Percentiles rank a stretch among this genome's conserved stretches.
Evolutionary conservation across 805 yeast species (phyloP).

Genomic region (Candida mattraensis): DNA sequence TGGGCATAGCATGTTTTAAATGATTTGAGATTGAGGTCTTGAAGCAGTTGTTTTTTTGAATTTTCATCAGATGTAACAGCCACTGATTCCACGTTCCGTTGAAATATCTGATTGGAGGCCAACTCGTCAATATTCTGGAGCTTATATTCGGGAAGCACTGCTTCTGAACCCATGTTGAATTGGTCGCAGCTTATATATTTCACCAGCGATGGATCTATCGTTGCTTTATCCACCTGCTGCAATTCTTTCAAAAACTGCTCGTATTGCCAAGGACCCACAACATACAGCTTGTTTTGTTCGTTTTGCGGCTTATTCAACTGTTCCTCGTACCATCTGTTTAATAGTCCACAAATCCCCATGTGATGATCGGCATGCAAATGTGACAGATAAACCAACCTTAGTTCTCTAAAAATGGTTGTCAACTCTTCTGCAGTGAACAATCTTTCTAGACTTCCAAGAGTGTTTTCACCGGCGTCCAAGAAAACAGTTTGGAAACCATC

Average conservation of each 20-base stretch:
- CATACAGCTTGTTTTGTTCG: conserved; percentile 41
- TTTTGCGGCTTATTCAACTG: conserved; percentile 38
- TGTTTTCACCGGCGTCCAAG: conserved; percentile 95
- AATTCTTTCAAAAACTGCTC: conserved; percentile 69
- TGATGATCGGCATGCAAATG: conserved; percentile 98
- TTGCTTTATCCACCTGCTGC: conserved; percentile 30
- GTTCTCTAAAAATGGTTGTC: conserved; percentile 50
- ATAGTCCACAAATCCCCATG: conserved; percentile 71
- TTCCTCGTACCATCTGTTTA: conserved; percentile 61
- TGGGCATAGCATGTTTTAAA: conserved; percentile 70
- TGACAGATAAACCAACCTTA: conserved; percentile 67
- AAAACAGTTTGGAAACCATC: conserved; percentile 45
- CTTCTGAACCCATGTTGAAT: conserved; percentile 22
- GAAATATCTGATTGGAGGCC: conserved; percentile 22
- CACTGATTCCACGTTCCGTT: conserved; percentile 1
- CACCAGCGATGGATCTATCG: conserved; percentile 19
- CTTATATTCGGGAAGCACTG: conserved; percentile 13
- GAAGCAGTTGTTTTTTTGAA: conserved; percentile 32
- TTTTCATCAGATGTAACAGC: conserved; percentile 3
- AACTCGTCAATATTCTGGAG: conserved; percentile 30
- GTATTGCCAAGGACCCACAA: conserved; percentile 78
- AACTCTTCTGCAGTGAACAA: conserved; percentile 50
- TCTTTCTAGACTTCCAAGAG: conserved; percentile 70
- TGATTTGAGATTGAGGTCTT: conserved; percentile 41
- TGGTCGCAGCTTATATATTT: conserved; percentile 33